These are phyloP conservation scores for Phialocephala sp. DNA, from an alignment of 2,329 filamentous ascomycete species.

Conservation along the genomic window DNA sequence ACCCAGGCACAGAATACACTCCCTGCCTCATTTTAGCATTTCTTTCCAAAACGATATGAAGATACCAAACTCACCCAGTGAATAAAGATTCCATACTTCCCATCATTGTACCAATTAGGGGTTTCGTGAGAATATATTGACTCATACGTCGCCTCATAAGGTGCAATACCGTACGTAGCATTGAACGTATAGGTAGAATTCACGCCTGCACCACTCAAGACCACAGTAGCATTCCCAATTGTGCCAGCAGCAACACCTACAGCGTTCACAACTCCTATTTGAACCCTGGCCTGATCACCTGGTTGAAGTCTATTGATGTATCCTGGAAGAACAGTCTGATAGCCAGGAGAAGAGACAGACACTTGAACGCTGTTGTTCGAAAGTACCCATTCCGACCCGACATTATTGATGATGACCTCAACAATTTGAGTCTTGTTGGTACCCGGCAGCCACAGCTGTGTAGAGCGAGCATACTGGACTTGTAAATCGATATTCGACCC, in stretches of 20 bases:
- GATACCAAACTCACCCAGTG: conserved; percentile 48
- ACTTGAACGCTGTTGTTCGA: conserved; percentile 36
- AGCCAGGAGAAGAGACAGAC: conserved; percentile 43
- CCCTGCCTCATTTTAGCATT: conserved; percentile 42
- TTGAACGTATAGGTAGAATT: neutral
- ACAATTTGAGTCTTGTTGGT: conserved; percentile 44
- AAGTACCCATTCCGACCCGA: conserved; percentile 36
- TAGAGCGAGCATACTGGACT: neutral
- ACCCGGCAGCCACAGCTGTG: neutral
- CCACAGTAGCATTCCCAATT: conserved; percentile 19
- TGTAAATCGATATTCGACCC: neutral
- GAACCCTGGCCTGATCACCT: conserved; percentile 47
- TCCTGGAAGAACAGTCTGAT: conserved; percentile 50
- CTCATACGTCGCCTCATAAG: conserved; percentile 43
- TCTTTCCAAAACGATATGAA: neutral
- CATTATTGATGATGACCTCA: conserved; percentile 47
- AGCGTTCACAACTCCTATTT: conserved; percentile 41
- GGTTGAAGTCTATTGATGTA: conserved; percentile 49
- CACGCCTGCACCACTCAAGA: neutral
- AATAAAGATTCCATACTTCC: conserved; percentile 60
- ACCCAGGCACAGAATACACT: conserved; percentile 59
- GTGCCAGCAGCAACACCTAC: conserved; percentile 38
- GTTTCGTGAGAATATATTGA: conserved; percentile 48
- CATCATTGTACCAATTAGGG: conserved; percentile 58
- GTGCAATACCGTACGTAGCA: conserved; percentile 37